A percentile compares a stretch with the other conserved stretches of the same genome.
phyloP scores from a whole-genome alignment of 768 basidiomycete species.

The Basidioascus undulatus region DNA sequence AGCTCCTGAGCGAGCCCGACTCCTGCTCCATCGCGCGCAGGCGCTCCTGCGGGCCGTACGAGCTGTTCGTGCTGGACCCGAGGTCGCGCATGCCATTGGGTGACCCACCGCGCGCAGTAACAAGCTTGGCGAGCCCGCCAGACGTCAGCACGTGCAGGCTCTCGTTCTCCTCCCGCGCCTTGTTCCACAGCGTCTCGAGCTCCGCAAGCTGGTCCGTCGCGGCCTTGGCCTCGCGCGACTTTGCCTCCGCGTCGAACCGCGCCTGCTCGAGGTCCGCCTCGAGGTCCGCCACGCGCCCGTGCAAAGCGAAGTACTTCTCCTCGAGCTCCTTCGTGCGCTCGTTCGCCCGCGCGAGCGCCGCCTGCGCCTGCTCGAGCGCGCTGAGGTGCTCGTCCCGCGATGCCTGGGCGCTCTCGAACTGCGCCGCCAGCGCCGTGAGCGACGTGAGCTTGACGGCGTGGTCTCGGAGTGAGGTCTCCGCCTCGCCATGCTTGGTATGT shows the following conservation, averaged over 20 bases:
- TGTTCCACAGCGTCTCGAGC: constrained; percentile 72
- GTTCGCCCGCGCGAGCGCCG: constrained; percentile 50
- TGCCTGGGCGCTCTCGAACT: constrained; percentile 42
- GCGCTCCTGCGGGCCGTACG: constrained; percentile 59
- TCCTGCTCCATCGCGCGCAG: constrained; percentile 57
- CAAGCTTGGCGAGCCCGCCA: constrained; percentile 54
- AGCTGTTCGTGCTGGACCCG: constrained; percentile 55
- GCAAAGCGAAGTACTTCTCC: constrained; percentile 14
- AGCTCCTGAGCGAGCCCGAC: constrained; percentile 42
- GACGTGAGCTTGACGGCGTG: constrained; percentile 47
- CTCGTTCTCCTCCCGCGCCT: constrained; percentile 82
- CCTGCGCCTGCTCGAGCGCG: constrained; percentile 62
- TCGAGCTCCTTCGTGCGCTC: constrained; percentile 59
- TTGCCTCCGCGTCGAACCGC: constrained; percentile 44
- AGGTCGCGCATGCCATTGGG: constrained; percentile 64
- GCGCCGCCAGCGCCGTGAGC: constrained; percentile 48
- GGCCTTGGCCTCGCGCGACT: constrained; percentile 54
- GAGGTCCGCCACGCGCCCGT: constrained; percentile 38
- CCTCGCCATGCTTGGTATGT: constrained; percentile 32
- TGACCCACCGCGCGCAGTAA: too few relatives aligned
- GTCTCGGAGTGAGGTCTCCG: constrained; percentile 47
- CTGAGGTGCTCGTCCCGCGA: constrained; percentile 66
- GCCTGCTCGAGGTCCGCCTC: constrained; percentile 54
- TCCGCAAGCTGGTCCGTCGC: constrained; percentile 42
- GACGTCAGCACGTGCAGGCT: constrained; percentile 68